These are phyloP conservation scores for Dactylellina parvicollis DNA, from an alignment of 2,329 filamentous ascomycete species.

Conservation along the genomic window DNA sequence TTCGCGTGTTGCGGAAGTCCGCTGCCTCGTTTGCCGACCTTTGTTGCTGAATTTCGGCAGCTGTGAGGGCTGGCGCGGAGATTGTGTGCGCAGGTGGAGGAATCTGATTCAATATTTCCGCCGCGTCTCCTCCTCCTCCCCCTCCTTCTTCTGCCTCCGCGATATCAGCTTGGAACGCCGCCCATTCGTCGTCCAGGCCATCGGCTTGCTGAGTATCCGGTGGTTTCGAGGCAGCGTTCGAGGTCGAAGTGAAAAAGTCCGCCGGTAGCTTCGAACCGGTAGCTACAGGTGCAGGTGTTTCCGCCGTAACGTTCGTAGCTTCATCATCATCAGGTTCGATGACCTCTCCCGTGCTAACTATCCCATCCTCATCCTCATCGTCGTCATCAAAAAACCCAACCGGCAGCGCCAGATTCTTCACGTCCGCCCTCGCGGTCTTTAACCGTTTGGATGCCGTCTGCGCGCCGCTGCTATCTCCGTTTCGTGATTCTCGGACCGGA, in stretches of 20 bases:
- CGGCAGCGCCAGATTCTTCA: slow-evolving; percentile 57
- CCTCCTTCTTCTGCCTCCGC: too few species aligned
- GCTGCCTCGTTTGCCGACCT: slow-evolving; percentile 59
- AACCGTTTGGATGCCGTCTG: slow-evolving; percentile 63
- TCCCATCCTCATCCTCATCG: slow-evolving; percentile 58
- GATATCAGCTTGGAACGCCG: slow-evolving; percentile 85
- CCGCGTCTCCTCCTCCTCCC: slow-evolving; percentile 55
- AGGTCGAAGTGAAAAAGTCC: slow-evolving; percentile 57
- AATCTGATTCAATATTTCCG: background rate
- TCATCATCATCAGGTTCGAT: slow-evolving; percentile 56
- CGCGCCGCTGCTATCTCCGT: slow-evolving; percentile 64
- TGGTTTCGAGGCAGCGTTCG: slow-evolving; percentile 26
- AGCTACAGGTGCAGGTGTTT: slow-evolving; percentile 25
- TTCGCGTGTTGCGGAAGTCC: slow-evolving; percentile 13
- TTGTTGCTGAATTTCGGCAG: slow-evolving; percentile 56
- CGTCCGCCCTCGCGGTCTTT: slow-evolving; percentile 59
- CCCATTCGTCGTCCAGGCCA: slow-evolving; percentile 83
- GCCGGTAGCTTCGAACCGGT: slow-evolving; percentile 53
- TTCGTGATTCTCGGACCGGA: slow-evolving; percentile 63
- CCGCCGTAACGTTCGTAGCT: background rate
- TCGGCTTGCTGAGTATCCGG: slow-evolving; percentile 58
- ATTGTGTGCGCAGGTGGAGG: slow-evolving; percentile 58
- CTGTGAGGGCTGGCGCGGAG: slow-evolving; percentile 58
- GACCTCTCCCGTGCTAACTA: slow-evolving; percentile 58
- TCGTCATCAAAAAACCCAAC: slow-evolving; percentile 60